A percentile compares a stretch with the other conserved stretches of the same genome.
These are phyloP conservation scores for Zygnema circumcarinatum DNA, from an alignment of 139 green algal species.

Conservation along the genomic window DNA sequence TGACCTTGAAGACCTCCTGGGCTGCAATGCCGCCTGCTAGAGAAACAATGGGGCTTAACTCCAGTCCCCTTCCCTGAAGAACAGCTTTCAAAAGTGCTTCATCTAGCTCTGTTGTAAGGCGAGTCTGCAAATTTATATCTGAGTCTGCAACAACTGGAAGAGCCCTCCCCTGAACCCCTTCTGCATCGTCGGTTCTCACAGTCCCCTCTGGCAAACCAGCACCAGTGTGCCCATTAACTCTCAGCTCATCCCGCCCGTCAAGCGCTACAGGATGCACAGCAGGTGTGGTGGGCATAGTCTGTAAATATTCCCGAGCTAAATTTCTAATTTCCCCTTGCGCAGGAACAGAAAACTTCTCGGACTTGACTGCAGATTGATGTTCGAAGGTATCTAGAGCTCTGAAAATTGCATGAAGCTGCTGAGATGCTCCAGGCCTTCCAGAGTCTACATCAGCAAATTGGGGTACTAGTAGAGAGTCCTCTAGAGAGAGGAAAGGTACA, in stretches of 20 bases:
- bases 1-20: slow-evolving; percentile 44
- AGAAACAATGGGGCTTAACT: slow-evolving; percentile 23
- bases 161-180: not conserved
- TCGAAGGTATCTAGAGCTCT: slow-evolving; percentile 15
- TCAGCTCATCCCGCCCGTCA: not conserved
- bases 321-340: not conserved
- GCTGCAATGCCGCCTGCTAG: slow-evolving; percentile 47
- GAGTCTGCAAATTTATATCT: not conserved
- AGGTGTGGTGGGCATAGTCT: not conserved
- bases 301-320: not conserved
- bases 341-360: not conserved
- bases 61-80: not conserved
- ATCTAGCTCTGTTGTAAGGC: not conserved
- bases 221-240: not conserved
- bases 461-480: not conserved
- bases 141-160: not conserved
- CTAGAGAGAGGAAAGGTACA: slow-evolving; percentile 1
- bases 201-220: not conserved
- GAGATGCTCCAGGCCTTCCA: not conserved
- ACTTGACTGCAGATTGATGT: not conserved
- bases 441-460: slow-evolving; percentile 14
- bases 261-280: not conserved
- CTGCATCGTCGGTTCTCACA: not conserved
- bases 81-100: slow-evolving; percentile 3
- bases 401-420: slow-evolving; percentile 18